Evolutionary conservation across 768 basidiomycete species (phyloP), one percentile per base, ranked within the genome.

Genomic region (Lentinula boryana): DNA sequence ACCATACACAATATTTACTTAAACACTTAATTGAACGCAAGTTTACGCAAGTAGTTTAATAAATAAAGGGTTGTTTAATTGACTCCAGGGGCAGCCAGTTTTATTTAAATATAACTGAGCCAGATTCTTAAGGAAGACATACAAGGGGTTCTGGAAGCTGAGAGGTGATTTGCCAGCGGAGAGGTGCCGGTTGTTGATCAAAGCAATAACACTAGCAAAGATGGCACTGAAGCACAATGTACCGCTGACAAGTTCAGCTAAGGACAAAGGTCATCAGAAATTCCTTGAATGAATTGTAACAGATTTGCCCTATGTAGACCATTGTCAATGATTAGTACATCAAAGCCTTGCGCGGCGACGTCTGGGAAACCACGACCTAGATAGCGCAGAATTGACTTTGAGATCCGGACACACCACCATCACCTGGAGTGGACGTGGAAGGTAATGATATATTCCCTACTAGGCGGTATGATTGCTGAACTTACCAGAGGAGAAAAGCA

Each of bases 191-290:
- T 78, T 74, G 53, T 82, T 80, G 43, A 83, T 66, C 64, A 82
- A 73, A 1, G 78, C 69, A 27, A 82, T 68, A 57, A 82, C 69
- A 32, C 73, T 73, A 0, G 80, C 74, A 61, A 84, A 80, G 4
- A 79, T 75, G 1, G 82, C 83, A n/a, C 75, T 58, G 0, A 80
- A 52, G 18, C 77, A 77, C 7, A 80, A 82, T 4, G 83, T 84
- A 49, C 84, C 84, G 3, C 54, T 70, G 43, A 76, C 69, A 0
- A 63, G 51, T 23, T n/a, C 44, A 8, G 62, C 1, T 18, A 50
- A 46, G 15, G 21, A 46, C 21, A 46, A 1, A 2, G 75, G 76
- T 23, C 0, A 5, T 55, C 38, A 70, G 77, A 10, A 31, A 8
- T 16, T 10, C 27, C 12, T 38, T 38, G 36, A 38, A 38, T 8